Evolutionary conservation across 225 moss, liverwort and hornwort genomes (phyloP).

Genomic region (Asterella californica): DNA sequence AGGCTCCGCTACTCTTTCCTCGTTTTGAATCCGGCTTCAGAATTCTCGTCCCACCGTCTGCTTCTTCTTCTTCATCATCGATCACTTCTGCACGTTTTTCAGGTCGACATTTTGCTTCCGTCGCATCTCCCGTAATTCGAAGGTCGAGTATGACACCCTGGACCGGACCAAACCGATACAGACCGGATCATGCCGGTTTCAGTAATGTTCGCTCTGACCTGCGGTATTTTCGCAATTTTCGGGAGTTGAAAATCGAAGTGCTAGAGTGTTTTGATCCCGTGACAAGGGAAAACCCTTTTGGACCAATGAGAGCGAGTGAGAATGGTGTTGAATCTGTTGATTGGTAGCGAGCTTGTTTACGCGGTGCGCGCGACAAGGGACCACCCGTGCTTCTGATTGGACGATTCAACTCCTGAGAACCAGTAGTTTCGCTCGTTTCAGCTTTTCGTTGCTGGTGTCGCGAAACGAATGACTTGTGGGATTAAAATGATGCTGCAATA

Average conservation of each 20-base stretch:
- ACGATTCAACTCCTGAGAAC: not conserved
- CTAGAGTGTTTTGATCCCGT: not conserved
- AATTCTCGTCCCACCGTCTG: not conserved
- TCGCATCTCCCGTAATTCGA: no score
- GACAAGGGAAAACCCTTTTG: not conserved
- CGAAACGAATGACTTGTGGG: not conserved
- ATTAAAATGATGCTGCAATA: not conserved
- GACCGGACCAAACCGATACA: not conserved
- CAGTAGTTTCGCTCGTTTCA: not conserved
- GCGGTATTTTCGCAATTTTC: not conserved
- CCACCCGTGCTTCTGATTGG: not conserved
- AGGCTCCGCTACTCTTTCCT: not conserved
- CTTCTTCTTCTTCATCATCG: not conserved
- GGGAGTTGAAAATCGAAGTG: not conserved
- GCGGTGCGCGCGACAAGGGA: not conserved
- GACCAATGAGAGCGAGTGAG: not conserved
- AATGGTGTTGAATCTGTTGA: not conserved
- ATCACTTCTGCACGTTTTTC: not conserved
- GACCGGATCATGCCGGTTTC: not conserved
- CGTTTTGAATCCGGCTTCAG: not conserved
- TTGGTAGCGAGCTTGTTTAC: no score
- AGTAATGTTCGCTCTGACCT: not conserved
- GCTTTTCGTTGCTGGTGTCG: not conserved
- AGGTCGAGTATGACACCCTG: not conserved
- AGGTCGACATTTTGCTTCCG: not conserved